Evolutionary conservation across 441 rosid species (phyloP).

Genomic region (Bocquillonia castaneifolia): DNA sequence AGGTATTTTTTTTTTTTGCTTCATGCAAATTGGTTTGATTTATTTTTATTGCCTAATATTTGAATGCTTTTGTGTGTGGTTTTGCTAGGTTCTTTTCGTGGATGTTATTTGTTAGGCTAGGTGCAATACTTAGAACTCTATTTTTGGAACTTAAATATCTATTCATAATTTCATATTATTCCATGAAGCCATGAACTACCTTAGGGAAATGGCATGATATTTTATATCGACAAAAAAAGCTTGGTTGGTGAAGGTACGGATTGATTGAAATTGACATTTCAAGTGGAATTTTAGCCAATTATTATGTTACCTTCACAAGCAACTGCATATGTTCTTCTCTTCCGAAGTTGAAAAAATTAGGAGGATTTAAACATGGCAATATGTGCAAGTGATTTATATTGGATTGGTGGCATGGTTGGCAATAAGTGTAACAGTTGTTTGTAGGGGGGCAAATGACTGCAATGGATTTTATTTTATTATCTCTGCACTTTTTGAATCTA

Average conservation of each 20-base stretch:
- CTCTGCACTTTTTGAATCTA: neutral
- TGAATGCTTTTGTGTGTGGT: neutral
- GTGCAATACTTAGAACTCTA: neutral
- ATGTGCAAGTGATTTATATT: neutral
- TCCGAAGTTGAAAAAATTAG: neutral
- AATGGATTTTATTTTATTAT: neutral
- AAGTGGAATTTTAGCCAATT: neutral
- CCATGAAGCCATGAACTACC: neutral
- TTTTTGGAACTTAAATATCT: neutral
- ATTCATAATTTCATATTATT: no score
- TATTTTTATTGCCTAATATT: neutral
- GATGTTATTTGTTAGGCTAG: neutral
- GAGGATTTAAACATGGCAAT: no score
- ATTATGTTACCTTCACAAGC: neutral
- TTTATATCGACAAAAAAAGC: neutral
- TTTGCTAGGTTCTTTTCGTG: neutral
- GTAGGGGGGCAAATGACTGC: neutral
- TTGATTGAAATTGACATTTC: neutral
- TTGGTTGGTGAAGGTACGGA: neutral
- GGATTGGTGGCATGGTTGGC: neutral
- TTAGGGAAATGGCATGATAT: neutral
- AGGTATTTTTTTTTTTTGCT: slow-evolving; percentile 51
- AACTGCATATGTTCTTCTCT: neutral
- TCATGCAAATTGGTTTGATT: neutral
- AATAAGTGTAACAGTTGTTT: neutral